A percentile compares a stretch with the other conserved stretches of the same genome.
Evolutionary conservation across 192 early-diverging fungal genomes (phyloP).

Genomic region (Kickxella alabastrina): DNA sequence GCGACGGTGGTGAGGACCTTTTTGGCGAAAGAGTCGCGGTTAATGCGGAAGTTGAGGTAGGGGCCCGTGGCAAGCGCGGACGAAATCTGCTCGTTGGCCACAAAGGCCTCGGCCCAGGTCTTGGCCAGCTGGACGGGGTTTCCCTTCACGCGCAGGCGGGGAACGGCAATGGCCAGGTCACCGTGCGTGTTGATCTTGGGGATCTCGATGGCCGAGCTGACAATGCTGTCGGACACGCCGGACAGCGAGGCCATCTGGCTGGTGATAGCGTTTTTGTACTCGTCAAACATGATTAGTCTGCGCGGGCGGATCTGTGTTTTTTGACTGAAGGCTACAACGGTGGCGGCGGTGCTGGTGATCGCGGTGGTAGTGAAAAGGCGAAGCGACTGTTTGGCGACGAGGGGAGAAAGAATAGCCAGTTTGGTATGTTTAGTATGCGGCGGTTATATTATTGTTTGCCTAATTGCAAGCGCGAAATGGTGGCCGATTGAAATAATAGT

Average conservation of each 20-base stretch:
- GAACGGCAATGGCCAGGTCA: conserved; percentile 67
- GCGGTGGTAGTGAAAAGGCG: background rate
- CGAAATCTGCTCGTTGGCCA: conserved; percentile 55
- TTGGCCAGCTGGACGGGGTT: conserved; percentile 65
- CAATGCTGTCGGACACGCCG: conserved; percentile 45
- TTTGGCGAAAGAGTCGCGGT: conserved; percentile 53
- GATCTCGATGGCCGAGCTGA: conserved; percentile 58
- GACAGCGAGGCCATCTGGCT: conserved; percentile 56
- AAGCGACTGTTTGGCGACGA: background rate
- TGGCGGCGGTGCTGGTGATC: background rate
- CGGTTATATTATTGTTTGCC: too few relatives aligned
- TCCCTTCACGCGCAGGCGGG: conserved; percentile 65
- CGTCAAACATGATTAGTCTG: conserved; percentile 52
- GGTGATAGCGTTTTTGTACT: conserved; percentile 64
- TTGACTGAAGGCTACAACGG: background rate
- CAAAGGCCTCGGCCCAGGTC: conserved; percentile 62
- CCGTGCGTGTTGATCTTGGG: conserved; percentile 61
- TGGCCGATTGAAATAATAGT: too few relatives aligned
- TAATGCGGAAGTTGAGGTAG: conserved; percentile 75
- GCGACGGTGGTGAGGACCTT: conserved; percentile 57
- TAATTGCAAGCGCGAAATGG: too few relatives aligned
- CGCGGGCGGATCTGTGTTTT: conserved; percentile 4
- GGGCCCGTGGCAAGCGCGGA: conserved; percentile 57
- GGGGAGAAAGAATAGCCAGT: background rate
- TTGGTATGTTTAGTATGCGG: too few relatives aligned